These are phyloP conservation scores for Colletotrichum sp. DNA, from an alignment of 2,329 filamentous ascomycete genomes.

Conservation along the genomic window DNA sequence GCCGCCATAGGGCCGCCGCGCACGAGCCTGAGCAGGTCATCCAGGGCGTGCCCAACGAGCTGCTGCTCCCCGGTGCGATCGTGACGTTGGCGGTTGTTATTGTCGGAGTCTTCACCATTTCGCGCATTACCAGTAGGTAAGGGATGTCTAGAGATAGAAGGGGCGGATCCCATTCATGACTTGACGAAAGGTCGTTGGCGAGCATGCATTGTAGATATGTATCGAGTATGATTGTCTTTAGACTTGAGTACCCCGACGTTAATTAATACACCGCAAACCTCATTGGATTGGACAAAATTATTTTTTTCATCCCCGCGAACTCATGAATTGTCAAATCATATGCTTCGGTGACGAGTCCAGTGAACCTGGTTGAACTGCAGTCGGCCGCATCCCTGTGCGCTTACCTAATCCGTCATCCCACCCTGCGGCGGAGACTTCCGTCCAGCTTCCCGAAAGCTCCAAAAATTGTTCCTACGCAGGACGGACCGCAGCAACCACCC, in stretches of 20 bases:
- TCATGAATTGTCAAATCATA: neutral
- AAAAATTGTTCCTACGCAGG: conserved; percentile 22
- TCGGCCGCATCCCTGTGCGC: neutral
- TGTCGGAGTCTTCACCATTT: conserved; percentile 88
- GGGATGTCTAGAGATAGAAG: conserved; percentile 17
- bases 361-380: neutral
- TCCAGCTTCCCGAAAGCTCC: conserved; percentile 9
- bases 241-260: conserved; percentile 22
- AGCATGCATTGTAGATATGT: conserved; percentile 35
- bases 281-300: neutral
- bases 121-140: conserved; percentile 66
- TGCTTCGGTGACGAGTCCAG: neutral
- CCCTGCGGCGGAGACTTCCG: conserved; percentile 8
- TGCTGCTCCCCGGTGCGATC: conserved; percentile 91
- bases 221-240: conserved; percentile 25
- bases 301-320: neutral
- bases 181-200: conserved; percentile 34
- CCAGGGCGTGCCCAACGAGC: conserved; percentile 89
- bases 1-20: conserved; percentile 37
- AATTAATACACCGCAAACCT: conserved; percentile 19
- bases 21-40: conserved; percentile 78
- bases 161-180: conserved; percentile 33
- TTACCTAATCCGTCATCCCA: conserved; percentile 5
- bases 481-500: conserved; percentile 46
- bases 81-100: conserved; percentile 95